phyloP scores from a whole-genome alignment of 176 grass and related monocot species.

The Tillandsia leiboldiana region DNA sequence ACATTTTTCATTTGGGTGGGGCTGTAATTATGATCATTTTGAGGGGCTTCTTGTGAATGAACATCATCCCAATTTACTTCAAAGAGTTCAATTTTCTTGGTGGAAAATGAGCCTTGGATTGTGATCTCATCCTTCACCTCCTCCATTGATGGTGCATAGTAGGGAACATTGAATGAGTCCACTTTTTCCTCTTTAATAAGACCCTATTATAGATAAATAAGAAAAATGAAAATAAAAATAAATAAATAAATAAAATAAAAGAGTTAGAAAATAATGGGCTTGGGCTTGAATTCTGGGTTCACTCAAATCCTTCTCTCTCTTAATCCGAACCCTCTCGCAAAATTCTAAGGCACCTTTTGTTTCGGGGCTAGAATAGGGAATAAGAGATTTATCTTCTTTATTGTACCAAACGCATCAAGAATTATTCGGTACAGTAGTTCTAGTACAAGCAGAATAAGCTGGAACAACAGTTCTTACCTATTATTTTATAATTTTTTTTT shows the following conservation, averaged over 20 bases:
- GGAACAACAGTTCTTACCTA: too few relatives aligned
- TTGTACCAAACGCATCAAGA: too few relatives aligned
- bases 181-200: slow-evolving; percentile 35
- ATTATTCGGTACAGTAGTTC: too few relatives aligned
- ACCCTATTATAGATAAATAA: slow-evolving; percentile 3
- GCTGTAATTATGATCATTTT: not conserved
- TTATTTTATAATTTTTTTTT: too few relatives aligned
- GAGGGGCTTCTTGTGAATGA: not conserved
- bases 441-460: too few relatives aligned
- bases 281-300: too few relatives aligned
- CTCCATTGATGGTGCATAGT: slow-evolving; percentile 33
- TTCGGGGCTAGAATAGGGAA: too few relatives aligned
- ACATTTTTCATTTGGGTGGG: not conserved
- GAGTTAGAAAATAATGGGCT: too few relatives aligned
- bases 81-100: slow-evolving; percentile 30
- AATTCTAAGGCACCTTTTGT: too few relatives aligned
- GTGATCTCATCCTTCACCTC: slow-evolving; percentile 30
- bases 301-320: too few relatives aligned
- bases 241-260: not conserved
- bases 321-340: too few relatives aligned
- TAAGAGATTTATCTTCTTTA: too few relatives aligned
- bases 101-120: slow-evolving; percentile 37
- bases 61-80: slow-evolving; percentile 19
- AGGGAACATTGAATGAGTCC: slow-evolving; percentile 37
- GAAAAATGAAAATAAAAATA: not conserved